A percentile compares a stretch with the other conserved stretches of the same genome.
These are phyloP conservation scores for Mycena galopus DNA, from an alignment of 768 basidiomycete species.

Conservation along the genomic window DNA sequence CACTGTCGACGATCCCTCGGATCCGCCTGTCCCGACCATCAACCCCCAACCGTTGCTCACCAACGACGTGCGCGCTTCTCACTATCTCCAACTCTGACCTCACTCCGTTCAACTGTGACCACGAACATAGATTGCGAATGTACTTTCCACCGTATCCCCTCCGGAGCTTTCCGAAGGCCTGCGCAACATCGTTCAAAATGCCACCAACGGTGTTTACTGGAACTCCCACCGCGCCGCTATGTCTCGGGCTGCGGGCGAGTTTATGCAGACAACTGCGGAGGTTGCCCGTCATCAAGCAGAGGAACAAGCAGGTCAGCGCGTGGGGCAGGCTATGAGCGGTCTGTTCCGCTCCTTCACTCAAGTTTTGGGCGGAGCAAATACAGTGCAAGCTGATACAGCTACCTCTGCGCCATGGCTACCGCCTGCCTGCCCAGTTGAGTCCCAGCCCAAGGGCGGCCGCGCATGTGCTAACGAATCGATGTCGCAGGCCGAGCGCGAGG, in stretches of 20 bases:
- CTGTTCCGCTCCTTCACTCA: constrained; percentile 69
- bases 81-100: too few species aligned
- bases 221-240: constrained; percentile 69
- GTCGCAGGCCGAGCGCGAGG: constrained; percentile 48
- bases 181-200: constrained; percentile 73
- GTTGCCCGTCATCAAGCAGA: constrained; percentile 67
- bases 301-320: constrained; percentile 72
- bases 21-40: constrained; percentile 66
- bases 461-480: too few species aligned
- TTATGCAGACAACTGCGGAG: constrained; percentile 64
- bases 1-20: constrained; percentile 43
- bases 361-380: constrained; percentile 34
- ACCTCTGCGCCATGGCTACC: too few species aligned
- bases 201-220: constrained; percentile 79
- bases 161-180: constrained; percentile 80
- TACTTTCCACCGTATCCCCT: constrained; percentile 72
- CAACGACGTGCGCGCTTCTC: too few species aligned
- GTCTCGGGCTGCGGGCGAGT: constrained; percentile 67
- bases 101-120: too few species aligned
- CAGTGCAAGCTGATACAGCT: constrained; percentile 9
- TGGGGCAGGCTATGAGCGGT: constrained; percentile 72
- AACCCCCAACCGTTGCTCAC: constrained; percentile 65
- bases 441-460: too few species aligned
- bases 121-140: too few species aligned
- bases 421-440: too few species aligned